A percentile compares a stretch with the other conserved stretches of the same genome.
Conservation (phyloP, 257 asterid genomes). For the Nicotiana sylvestris region DNA sequence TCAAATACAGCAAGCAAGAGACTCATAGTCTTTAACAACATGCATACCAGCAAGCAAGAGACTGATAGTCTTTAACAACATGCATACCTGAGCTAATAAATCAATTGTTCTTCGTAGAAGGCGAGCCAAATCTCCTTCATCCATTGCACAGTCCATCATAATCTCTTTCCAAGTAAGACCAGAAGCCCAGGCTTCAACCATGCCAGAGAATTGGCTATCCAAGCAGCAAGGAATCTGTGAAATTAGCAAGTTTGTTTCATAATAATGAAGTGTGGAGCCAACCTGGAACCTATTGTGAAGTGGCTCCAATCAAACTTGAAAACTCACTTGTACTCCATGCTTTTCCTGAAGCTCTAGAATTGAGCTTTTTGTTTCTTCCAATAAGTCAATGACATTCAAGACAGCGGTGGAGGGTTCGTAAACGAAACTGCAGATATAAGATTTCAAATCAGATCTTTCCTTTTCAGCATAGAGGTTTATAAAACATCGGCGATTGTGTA, state of each 20-base stretch:
- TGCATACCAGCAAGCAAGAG: conserved; percentile 32
- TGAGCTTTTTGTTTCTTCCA: conserved; percentile 74
- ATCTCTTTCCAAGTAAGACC: conserved; percentile 98
- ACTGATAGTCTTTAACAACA: background rate
- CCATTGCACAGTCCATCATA: conserved; percentile 99
- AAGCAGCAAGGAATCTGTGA: conserved; percentile 83
- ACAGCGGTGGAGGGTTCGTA: conserved; percentile 89
- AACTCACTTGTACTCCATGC: conserved; percentile 80
- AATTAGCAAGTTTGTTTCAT: conserved; percentile 17
- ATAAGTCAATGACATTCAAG: conserved; percentile 41
- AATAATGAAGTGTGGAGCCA: background rate
- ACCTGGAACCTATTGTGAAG: background rate
- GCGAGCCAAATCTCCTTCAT: conserved; percentile 97
- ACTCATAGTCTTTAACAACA: background rate
- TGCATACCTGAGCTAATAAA: conserved; percentile 78
- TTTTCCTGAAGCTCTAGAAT: conserved; percentile 82
- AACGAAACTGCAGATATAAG: conserved; percentile 53
- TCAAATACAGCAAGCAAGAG: background rate
- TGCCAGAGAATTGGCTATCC: conserved; percentile 89
- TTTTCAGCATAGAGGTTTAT: background rate
- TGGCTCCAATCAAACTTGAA: background rate
- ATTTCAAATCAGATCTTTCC: conserved; percentile 1
- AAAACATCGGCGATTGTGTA: background rate
- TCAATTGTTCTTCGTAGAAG: conserved; percentile 87
- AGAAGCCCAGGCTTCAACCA: conserved; percentile 99